Base-by-base conservation (phyloP, 139 green algal genomes). In the Coccomyxa sp. region DNA sequence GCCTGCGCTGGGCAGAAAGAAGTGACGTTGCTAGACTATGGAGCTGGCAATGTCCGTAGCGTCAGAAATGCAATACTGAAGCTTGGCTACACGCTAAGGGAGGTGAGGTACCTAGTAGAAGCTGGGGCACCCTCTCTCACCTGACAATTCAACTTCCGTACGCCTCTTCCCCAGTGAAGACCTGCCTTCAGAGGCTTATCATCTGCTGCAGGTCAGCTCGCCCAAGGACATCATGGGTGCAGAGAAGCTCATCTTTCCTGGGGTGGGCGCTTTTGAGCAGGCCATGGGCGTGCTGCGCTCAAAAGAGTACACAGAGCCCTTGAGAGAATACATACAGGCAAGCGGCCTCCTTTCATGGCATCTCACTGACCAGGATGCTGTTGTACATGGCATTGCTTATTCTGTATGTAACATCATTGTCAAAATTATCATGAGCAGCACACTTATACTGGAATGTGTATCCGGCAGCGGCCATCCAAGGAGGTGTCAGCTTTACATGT, bases 11-110 rank as follows among this genome's bases (percentile, higher is more conserved):
- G 18, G 18, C 50, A 22, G 27, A 22, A 22, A 64, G 50, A 73
- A 24, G 94, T 99, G 3, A 95, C 90, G 7, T 84, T 99, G 73
- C 88, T 99, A 33, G 97, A 99, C 78, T 99, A 99, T 83, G 97
- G 97, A 9, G 97, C 96, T 7, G 97, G 97, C 24, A 99, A 99
- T 75, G 95, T 99, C 5, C 91, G 97, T 39, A 96, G 89, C 81
- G 90, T 99, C 29, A 86, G 94, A 27, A 99, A 99, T 82, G 97
- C 97, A 34, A 94, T 99, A 85, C 92, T 89, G 44, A 87, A 89
- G 79, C 86, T 98, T 0, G 96, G 96, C 2, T 99, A 93, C 83
- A 88, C 81, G 0, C 90, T 99, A 74, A 95, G 91, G 50, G 93
- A 99, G 50, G 95, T 98, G 69, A 88, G 86, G 8, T 36, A 35